A percentile compares a stretch with the other conserved stretches of the same genome.
These are phyloP conservation scores for Tripterygium wilfordii DNA, from an alignment of 177 flowering plant genomes.

Conservation along the genomic window DNA sequence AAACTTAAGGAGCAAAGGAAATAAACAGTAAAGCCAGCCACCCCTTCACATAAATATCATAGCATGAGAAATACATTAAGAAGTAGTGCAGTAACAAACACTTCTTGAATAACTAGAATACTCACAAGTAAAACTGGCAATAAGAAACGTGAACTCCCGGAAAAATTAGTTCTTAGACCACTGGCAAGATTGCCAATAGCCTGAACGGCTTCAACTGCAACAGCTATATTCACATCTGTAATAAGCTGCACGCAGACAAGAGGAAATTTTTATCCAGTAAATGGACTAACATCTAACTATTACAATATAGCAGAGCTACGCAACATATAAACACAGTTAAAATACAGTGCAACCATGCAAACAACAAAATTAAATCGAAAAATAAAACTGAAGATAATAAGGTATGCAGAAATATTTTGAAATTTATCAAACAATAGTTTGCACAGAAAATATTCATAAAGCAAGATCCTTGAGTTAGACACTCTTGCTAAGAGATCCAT, in stretches of 20 bases:
- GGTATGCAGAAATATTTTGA: too few species aligned
- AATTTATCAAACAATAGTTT: too few species aligned
- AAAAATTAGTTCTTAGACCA: conserved; percentile 81
- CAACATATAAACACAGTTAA: not conserved
- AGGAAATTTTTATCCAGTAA: not conserved
- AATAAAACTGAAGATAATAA: too few species aligned
- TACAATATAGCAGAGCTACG: not conserved
- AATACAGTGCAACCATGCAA: too few species aligned
- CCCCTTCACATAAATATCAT: too few species aligned
- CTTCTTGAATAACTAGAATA: conserved; percentile 2
- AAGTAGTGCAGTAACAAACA: not conserved
- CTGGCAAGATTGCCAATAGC: conserved; percentile 93
- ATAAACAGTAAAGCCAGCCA: too few species aligned
- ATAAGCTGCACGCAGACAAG: conserved; percentile 62
- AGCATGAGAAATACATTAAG: too few species aligned
- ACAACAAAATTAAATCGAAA: too few species aligned
- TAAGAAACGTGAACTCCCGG: conserved; percentile 76
- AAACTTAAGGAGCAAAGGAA: too few species aligned
- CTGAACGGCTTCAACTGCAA: conserved; percentile 95
- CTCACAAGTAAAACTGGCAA: conserved; percentile 93
- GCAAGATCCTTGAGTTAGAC: too few species aligned
- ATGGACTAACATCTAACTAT: not conserved
- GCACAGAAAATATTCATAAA: too few species aligned
- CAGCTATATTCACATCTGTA: conserved; percentile 97
- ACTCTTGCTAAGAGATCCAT: too few species aligned